Evolutionary conservation across 805 yeast genomes (phyloP), one percentile per base, ranked within the genome.

Genomic region (Saccharomycopsis schoenii): DNA sequence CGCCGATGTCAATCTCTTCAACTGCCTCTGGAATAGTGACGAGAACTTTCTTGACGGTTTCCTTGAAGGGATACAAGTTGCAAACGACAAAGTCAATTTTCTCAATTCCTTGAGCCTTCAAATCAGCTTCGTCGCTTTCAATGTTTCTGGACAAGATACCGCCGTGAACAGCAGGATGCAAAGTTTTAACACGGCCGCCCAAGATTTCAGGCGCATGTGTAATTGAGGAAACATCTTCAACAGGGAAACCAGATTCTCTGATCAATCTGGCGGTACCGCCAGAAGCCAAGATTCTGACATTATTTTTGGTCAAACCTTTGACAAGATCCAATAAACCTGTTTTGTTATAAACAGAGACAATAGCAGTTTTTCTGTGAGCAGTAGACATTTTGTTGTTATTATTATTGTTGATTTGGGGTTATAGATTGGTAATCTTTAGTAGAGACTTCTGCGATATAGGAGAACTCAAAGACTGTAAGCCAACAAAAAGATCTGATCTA

Each of bases 141-240:
- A 90, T 81, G 77, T 94, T 83, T 78, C 98, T 85, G 58, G 99
- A 98, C 68, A 94, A 82, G 70, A 94, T 94, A 71, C 96, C 96
- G 69, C 97, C 99, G 74, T 94, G 99, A 64, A 94, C 97, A 37
- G 98, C 99, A 50, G 99, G 99, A 74, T 94, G 99, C 69, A 94
- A 80, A 63, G 99, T 94, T 80, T 94, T 94, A 68, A 94, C 99
- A 77, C 99, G 84, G 66, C 99, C 99, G 65, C 97, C 97, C 68
- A 94, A 81, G 97, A 94, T 94, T 76, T 94, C 99, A 59, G 99
- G 99, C 50, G 98, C 98, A 71, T 94, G 97, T 42, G 99, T 94
- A 73, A 94, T 90, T 62, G 94, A 73, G 50, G 96, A 85, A 50
- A 94, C 97, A 71, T 94, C 99, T 67, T 93, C 97, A 17, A 94